phyloP scores from a whole-genome alignment of 345 rosid genomes.

The Theobroma cacao region DNA sequence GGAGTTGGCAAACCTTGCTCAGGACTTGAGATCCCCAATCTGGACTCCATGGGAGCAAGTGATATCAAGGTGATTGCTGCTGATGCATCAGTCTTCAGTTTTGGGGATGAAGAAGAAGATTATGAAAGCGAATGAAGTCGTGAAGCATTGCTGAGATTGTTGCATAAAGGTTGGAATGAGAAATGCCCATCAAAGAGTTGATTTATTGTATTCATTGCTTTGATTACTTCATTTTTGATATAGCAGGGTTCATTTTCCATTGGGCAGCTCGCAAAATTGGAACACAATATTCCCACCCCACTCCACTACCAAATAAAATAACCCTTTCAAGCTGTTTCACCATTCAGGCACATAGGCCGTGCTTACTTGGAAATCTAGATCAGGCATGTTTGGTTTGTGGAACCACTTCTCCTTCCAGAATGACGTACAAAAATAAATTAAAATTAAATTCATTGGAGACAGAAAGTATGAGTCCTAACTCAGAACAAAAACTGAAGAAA shows the following conservation, averaged over 20 bases:
- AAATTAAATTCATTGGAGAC: no score
- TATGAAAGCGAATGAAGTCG: conserved; percentile 58
- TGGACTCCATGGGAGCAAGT: conserved; percentile 34
- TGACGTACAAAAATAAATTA: not conserved
- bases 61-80: conserved; percentile 86
- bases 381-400: not conserved
- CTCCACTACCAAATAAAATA: no score
- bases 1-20: conserved; percentile 28
- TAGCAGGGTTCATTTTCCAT: no score
- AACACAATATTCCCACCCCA: no score
- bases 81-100: conserved; percentile 81
- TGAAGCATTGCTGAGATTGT: not conserved
- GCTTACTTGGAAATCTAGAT: not conserved
- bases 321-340: no score
- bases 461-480: not conserved
- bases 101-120: conserved; percentile 89
- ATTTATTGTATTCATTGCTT: not conserved
- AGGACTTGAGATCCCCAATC: conserved; percentile 14
- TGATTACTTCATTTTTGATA: no score
- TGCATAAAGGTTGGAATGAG: not conserved
- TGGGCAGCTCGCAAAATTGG: no score
- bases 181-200: not conserved
- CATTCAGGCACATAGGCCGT: no score
- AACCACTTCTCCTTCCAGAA: not conserved
- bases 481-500: not conserved